Percentiles rank a stretch among this genome's conserved stretches.
phyloP scores from a whole-genome alignment of 768 basidiomycete species.

The Leucocoprinus birnbaumii region DNA sequence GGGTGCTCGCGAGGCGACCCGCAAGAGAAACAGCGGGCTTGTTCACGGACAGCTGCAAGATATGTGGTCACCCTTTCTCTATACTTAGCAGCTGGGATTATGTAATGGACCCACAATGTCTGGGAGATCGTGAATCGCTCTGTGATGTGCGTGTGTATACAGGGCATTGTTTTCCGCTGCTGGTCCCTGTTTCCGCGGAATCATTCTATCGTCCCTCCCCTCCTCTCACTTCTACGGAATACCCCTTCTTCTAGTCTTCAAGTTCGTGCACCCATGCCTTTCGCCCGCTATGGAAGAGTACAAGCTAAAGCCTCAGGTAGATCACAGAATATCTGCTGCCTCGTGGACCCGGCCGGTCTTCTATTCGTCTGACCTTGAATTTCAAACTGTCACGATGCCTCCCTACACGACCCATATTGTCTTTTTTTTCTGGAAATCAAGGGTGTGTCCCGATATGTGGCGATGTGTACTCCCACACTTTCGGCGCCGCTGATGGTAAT shows the following conservation, averaged over 20 bases:
- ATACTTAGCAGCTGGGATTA: conserved; percentile 13
- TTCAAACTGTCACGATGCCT: conserved; percentile 2
- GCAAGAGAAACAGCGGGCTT: conserved; percentile 16
- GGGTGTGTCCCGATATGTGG: conserved; percentile 5
- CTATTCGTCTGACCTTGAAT: conserved; percentile 1
- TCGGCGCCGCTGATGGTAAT: not conserved
- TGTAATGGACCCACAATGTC: conserved; percentile 14
- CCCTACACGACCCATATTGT: not conserved
- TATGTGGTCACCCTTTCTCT: conserved; percentile 11
- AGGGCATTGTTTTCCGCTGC: conserved; percentile 10
- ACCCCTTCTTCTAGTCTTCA: not conserved
- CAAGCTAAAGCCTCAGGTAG: conserved; percentile 1
- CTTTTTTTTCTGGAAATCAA: conserved; percentile 5
- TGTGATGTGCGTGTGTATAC: conserved; percentile 13
- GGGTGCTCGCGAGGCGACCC: conserved; percentile 20
- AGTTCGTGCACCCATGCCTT: not conserved
- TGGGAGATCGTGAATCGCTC: conserved; percentile 3
- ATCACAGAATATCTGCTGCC: not conserved
- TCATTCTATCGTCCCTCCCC: not conserved
- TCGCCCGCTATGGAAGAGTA: not conserved
- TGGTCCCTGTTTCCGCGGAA: conserved; percentile 1
- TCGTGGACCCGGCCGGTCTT: conserved; percentile 1
- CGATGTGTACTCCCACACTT: not conserved
- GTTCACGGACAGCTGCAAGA: conserved; percentile 9
- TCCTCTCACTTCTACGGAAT: not conserved